phyloP scores from a whole-genome alignment of 352 stramenopile species.

The Albugo candida region DNA sequence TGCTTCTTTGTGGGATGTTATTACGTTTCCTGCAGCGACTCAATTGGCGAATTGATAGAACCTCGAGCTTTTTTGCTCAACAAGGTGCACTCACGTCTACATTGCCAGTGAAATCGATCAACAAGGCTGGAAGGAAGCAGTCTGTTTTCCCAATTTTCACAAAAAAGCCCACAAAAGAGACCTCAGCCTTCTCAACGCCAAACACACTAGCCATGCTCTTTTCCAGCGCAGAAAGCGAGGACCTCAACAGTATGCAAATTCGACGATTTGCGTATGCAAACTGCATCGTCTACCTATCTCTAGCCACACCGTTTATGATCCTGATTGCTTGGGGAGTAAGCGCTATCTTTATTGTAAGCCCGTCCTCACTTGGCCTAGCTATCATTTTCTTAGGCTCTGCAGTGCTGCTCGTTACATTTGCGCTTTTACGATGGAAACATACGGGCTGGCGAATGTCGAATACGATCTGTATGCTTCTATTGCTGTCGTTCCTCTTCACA shows the following conservation, averaged over 20 bases:
- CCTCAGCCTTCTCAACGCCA: conserved; percentile 1
- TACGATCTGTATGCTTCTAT: conserved; percentile 28
- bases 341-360: conserved; percentile 40
- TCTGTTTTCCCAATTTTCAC: not conserved
- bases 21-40: conserved; percentile 42
- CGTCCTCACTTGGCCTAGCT: conserved; percentile 53
- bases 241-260: conserved; percentile 40
- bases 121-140: conserved; percentile 7
- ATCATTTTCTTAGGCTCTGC: conserved; percentile 55
- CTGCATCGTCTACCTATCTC: conserved; percentile 26
- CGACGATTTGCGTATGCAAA: conserved; percentile 63
- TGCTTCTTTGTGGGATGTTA: conserved; percentile 24
- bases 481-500: conserved; percentile 24
- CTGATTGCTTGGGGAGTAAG: conserved; percentile 58
- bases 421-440: conserved; percentile 27
- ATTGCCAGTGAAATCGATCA: not conserved
- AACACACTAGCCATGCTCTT: conserved; percentile 62
- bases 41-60: conserved; percentile 63
- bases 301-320: conserved; percentile 32
- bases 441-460: conserved; percentile 73
- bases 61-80: conserved; percentile 52
- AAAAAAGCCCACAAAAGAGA: not conserved
- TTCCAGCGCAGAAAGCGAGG: conserved; percentile 44
- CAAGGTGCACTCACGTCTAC: conserved; percentile 16
- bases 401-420: conserved; percentile 22